Percentiles rank a stretch among this genome's conserved stretches.
phyloP scores from a whole-genome alignment of 805 yeast genomes.

The Saccharomyces paradoxus region DNA sequence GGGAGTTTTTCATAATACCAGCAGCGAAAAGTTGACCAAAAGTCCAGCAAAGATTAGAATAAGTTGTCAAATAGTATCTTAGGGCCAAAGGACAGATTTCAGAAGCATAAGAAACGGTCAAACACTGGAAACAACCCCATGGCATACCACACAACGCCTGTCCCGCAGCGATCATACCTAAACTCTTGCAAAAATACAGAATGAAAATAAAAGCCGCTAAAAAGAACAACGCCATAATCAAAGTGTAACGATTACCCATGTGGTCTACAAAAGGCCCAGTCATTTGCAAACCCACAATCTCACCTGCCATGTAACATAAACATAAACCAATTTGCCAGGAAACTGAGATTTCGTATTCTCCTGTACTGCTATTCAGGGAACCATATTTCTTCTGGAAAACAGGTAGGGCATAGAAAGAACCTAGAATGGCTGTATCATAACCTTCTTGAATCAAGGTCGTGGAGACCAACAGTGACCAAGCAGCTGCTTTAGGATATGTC shows the following conservation, averaged over 20 bases:
- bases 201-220: conserved; percentile 38
- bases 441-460: conserved; percentile 43
- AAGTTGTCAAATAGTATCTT: conserved; percentile 43
- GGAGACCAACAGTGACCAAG: conserved; percentile 41
- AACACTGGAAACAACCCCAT: conserved; percentile 50
- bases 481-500: conserved; percentile 39
- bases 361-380: conserved; percentile 14
- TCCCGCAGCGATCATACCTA: conserved; percentile 35
- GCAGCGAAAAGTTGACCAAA: conserved; percentile 49
- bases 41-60: conserved; percentile 46
- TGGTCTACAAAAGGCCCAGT: conserved; percentile 40
- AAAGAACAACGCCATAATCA: conserved; percentile 27
- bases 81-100: conserved; percentile 49
- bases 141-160: conserved; percentile 39
- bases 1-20: conserved; percentile 40
- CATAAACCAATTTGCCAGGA: conserved; percentile 36
- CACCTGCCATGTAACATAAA: conserved; percentile 32
- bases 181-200: conserved; percentile 38
- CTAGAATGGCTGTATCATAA: conserved; percentile 37
- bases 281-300: conserved; percentile 39
- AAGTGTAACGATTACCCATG: conserved; percentile 39
- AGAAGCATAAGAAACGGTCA: conserved; percentile 48
- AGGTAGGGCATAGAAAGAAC: conserved; percentile 40
- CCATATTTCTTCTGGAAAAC: conserved; percentile 39
- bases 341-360: conserved; percentile 31